phyloP scores from a whole-genome alignment of 352 stramenopile species.

The Globisporangium splendens region DNA sequence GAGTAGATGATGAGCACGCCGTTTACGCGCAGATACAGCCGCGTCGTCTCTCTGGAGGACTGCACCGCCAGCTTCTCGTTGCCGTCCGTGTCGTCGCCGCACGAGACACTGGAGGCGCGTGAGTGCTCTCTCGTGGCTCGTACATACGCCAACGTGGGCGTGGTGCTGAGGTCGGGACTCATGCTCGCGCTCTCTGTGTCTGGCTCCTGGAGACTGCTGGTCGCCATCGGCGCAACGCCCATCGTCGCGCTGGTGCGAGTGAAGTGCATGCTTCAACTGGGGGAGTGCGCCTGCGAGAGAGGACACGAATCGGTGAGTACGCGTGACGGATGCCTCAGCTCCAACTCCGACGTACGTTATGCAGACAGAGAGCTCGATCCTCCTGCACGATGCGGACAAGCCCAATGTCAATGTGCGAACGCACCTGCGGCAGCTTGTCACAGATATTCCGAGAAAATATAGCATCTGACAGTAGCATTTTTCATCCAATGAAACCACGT shows the following conservation, averaged over 20 bases:
- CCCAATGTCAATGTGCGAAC: no score
- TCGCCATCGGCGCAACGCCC: background rate
- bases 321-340: no score
- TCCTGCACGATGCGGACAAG: no score
- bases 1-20: constrained; percentile 46
- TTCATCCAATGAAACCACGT: no score
- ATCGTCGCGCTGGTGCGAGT: background rate
- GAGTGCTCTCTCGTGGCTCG: background rate
- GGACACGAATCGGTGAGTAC: no score
- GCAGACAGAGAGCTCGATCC: no score
- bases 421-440: no score
- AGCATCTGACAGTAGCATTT: no score
- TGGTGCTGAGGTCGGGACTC: background rate
- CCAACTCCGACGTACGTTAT: no score
- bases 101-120: background rate
- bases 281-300: no score
- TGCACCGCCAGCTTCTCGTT: constrained; percentile 9
- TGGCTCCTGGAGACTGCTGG: background rate
- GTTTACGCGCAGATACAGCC: constrained; percentile 22
- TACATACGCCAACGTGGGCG: constrained; percentile 10
- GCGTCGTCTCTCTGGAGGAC: constrained; percentile 6
- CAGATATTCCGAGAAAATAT: no score
- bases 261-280: background rate
- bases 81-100: constrained; percentile 11
- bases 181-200: background rate